phyloP scores from a whole-genome alignment of 345 rosid species.

The Hibiscus syriacus region DNA sequence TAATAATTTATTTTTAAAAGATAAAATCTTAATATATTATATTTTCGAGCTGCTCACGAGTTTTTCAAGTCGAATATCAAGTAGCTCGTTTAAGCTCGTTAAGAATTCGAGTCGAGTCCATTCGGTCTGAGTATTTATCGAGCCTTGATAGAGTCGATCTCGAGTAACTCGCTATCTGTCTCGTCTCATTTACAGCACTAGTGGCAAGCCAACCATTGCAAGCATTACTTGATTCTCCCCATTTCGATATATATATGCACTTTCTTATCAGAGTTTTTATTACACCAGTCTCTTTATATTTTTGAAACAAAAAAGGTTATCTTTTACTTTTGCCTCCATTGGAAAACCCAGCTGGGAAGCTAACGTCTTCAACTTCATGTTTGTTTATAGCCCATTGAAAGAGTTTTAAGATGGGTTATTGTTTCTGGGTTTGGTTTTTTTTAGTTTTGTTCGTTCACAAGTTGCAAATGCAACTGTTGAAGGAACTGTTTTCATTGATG shows the following conservation, averaged over 20 bases:
- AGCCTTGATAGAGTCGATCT: too few relatives aligned
- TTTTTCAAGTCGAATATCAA: too few relatives aligned
- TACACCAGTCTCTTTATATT: too few relatives aligned
- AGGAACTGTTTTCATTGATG: slow-evolving; percentile 52
- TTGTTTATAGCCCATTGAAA: neutral
- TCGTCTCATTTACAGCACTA: too few relatives aligned
- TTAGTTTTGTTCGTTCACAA: slow-evolving; percentile 20
- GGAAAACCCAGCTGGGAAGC: slow-evolving; percentile 9
- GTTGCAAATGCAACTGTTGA: slow-evolving; percentile 13
- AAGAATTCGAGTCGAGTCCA: too few relatives aligned
- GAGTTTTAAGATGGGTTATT: slow-evolving; percentile 18
- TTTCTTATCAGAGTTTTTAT: too few relatives aligned
- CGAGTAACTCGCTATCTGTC: too few relatives aligned
- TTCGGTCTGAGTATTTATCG: too few relatives aligned
- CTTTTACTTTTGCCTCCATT: neutral
- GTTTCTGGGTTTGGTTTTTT: slow-evolving; percentile 23
- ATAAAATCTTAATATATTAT: too few relatives aligned
- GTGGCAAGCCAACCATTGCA: neutral
- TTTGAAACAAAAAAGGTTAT: neutral
- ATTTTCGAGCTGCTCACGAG: too few relatives aligned
- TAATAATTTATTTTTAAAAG: too few relatives aligned
- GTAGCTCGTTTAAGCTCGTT: too few relatives aligned
- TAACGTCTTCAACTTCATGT: neutral
- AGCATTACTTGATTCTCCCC: slow-evolving; percentile 4
- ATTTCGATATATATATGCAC: neutral